Conservation (phyloP, 1,139 yeast genomes). For the Candida sanyaensis region DNA sequence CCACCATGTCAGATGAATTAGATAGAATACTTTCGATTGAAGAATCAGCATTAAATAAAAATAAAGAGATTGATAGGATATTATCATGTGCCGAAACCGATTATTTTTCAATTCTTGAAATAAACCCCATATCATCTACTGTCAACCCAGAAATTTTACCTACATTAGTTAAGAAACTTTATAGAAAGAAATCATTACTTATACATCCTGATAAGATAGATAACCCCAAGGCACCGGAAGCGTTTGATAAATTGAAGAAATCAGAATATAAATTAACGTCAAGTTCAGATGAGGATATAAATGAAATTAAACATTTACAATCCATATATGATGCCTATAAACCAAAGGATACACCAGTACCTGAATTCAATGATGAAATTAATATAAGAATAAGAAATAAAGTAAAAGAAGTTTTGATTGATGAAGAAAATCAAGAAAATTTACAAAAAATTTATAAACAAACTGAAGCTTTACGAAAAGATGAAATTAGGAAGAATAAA, state of each 20-base stretch:
- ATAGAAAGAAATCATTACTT: constrained; percentile 59
- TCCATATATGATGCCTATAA: constrained; percentile 41
- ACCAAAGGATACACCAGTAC: not conserved
- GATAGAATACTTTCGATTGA: constrained; percentile 36
- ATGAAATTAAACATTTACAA: constrained; percentile 39
- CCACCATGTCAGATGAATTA: constrained; percentile 21
- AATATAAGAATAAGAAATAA: constrained; percentile 17
- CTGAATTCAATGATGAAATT: constrained; percentile 6
- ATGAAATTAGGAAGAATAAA: constrained; percentile 32
- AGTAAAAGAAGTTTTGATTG: constrained; percentile 30
- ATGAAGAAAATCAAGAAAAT: constrained; percentile 32
- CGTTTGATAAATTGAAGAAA: constrained; percentile 56
- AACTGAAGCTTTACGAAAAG: constrained; percentile 27
- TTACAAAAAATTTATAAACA: constrained; percentile 36
- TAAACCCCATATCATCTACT: constrained; percentile 39
- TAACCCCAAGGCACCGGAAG: constrained; percentile 58
- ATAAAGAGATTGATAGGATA: constrained; percentile 58
- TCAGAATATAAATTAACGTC: constrained; percentile 30
- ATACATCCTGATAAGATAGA: constrained; percentile 71
- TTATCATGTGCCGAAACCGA: constrained; percentile 49
- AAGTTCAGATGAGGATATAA: constrained; percentile 15
- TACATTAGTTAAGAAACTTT: constrained; percentile 44
- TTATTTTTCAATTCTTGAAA: constrained; percentile 55
- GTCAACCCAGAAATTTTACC: constrained; percentile 31
- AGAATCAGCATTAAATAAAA: constrained; percentile 42